Conservation (phyloP, 805 yeast genomes). For the Hanseniaspora thailandica region DNA sequence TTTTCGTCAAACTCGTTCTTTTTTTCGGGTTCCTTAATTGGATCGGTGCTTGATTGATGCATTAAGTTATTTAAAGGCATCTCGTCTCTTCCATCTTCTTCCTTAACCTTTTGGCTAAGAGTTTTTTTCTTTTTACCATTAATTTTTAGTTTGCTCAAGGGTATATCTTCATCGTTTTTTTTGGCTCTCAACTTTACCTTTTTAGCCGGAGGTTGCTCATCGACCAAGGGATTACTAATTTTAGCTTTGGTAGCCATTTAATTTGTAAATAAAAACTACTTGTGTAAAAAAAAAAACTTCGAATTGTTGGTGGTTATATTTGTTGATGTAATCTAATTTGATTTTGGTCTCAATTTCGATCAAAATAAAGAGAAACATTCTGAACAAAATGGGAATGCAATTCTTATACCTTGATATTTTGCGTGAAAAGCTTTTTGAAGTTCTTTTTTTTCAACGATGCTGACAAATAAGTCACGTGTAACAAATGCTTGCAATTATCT, state of each 20-base stretch:
- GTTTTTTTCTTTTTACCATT: constrained; percentile 5
- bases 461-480: no score
- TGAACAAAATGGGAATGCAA: no score
- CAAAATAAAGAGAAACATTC: no score
- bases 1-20: constrained; percentile 33
- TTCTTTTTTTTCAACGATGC: no score
- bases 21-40: constrained; percentile 18
- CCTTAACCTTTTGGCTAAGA: constrained; percentile 15
- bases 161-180: constrained; percentile 14
- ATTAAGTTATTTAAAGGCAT: constrained; percentile 9
- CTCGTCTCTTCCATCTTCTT: constrained; percentile 21
- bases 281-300: no score
- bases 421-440: no score
- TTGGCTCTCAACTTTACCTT: constrained; percentile 8
- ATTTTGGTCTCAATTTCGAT: no score
- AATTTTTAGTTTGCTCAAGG: constrained; percentile 12
- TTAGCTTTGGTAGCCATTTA: background rate
- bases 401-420: no score
- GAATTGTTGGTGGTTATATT: no score
- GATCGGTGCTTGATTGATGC: constrained; percentile 19
- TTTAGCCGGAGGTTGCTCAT: constrained; percentile 2
- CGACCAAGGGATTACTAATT: background rate
- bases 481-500: no score
- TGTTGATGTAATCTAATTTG: no score
- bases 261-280: background rate